Evolutionary conservation across 2,329 filamentous ascomycete genomes (phyloP).

Genomic region (Pestalotiopsis sp.): DNA sequence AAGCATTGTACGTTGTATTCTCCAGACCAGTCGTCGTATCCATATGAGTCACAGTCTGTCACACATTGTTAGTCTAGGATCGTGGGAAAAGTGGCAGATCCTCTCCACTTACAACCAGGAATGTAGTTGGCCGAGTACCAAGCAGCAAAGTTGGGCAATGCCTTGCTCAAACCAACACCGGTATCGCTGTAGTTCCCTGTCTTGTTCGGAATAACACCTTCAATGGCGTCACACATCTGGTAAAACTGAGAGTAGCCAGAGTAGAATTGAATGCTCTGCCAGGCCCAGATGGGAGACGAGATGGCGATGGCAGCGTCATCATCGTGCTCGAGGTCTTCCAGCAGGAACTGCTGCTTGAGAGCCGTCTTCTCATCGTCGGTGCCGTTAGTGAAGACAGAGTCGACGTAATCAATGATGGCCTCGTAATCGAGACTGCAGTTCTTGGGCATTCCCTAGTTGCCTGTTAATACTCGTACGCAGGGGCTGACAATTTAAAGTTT

Average conservation of each 20-base stretch:
- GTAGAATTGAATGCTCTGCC: constrained; percentile 40
- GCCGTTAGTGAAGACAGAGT: constrained; percentile 47
- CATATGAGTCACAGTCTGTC: constrained; percentile 44
- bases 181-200: constrained; percentile 29
- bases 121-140: constrained; percentile 51
- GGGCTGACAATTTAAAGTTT: background rate
- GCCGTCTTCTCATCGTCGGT: constrained; percentile 41
- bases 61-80: background rate
- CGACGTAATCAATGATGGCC: constrained; percentile 56
- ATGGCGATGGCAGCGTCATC: constrained; percentile 53
- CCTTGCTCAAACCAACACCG: constrained; percentile 55
- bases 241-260: constrained; percentile 37
- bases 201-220: constrained; percentile 34
- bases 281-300: constrained; percentile 27
- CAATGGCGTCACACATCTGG: constrained; percentile 35
- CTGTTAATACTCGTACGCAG: background rate
- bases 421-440: constrained; percentile 59
- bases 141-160: constrained; percentile 54
- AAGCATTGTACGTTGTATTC: constrained; percentile 50
- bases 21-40: constrained; percentile 46
- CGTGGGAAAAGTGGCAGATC: background rate
- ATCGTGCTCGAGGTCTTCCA: constrained; percentile 48
- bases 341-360: constrained; percentile 54
- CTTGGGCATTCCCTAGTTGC: constrained; percentile 50
- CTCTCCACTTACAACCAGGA: constrained; percentile 45